Evolutionary conservation across 1,284 basidiomycete genomes (phyloP).

Genomic region (Polyporus tsugae): DNA sequence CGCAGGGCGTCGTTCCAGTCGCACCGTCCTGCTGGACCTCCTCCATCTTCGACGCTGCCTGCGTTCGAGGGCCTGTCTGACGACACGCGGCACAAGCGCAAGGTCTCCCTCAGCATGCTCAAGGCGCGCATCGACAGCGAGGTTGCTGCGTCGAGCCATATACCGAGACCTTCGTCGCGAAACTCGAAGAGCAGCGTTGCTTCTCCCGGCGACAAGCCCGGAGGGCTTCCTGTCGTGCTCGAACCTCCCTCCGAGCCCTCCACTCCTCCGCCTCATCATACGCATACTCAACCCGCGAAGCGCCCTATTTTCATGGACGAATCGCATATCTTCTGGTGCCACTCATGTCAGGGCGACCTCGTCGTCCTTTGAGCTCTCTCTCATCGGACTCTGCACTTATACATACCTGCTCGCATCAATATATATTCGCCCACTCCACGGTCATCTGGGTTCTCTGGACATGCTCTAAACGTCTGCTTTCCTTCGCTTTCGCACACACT

Average conservation of each 20-base stretch:
- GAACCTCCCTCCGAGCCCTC: slow-evolving; percentile 33
- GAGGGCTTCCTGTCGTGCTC: slow-evolving; percentile 42
- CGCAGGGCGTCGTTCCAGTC: slow-evolving; percentile 58
- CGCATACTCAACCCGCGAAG: slow-evolving; percentile 27
- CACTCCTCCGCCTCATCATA: slow-evolving; percentile 25
- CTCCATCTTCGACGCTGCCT: slow-evolving; percentile 47
- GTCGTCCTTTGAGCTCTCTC: slow-evolving; percentile 65
- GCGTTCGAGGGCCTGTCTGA: slow-evolving; percentile 60
- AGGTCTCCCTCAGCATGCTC: slow-evolving; percentile 86
- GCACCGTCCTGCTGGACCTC: slow-evolving; percentile 47
- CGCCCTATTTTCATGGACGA: slow-evolving; percentile 82
- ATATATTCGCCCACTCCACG: neutral
- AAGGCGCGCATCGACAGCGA: slow-evolving; percentile 90
- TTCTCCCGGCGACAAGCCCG: slow-evolving; percentile 46
- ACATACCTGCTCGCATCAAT: neutral
- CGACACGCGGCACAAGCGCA: slow-evolving; percentile 84
- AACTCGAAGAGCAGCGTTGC: slow-evolving; percentile 13
- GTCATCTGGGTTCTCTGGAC: neutral
- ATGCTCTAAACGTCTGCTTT: neutral
- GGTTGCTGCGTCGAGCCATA: slow-evolving; percentile 51
- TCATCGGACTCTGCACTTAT: neutral
- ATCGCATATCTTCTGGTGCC: slow-evolving; percentile 87
- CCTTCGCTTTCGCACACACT: slow-evolving; percentile 10
- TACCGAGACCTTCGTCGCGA: slow-evolving; percentile 56
- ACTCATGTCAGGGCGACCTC: slow-evolving; percentile 79